Percentiles rank a stretch among this genome's conserved stretches.
Conservation (phyloP, 139 green algal species). For the Nannochloris sp. region DNA sequence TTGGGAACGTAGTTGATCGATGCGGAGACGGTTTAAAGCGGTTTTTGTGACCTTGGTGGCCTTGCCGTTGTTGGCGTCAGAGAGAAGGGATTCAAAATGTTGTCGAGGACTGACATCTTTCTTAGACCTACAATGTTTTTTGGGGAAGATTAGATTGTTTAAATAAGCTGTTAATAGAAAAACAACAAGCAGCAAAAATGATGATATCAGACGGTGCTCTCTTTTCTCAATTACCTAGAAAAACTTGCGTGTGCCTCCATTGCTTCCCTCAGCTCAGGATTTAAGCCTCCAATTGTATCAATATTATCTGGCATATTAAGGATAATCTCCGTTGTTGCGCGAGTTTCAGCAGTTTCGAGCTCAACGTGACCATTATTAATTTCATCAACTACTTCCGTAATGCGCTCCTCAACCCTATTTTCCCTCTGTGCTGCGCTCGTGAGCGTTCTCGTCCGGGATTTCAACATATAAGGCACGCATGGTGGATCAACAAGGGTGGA, state of each 20-base stretch:
- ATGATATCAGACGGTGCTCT: background rate
- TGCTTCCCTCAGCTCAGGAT: conserved; percentile 9
- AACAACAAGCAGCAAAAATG: background rate
- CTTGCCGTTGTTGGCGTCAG: background rate
- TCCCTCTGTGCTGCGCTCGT: background rate
- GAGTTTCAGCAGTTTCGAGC: background rate
- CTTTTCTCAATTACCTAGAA: background rate
- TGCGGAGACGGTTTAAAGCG: background rate
- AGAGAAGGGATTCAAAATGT: background rate
- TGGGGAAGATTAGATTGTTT: no score
- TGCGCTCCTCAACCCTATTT: background rate
- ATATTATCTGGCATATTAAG: conserved; percentile 13
- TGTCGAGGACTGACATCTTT: background rate
- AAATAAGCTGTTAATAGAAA: no score
- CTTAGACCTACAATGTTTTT: no score
- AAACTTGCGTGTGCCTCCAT: conserved; percentile 5
- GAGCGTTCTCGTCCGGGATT: background rate
- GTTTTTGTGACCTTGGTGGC: conserved; percentile 16
- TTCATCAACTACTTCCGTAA: background rate
- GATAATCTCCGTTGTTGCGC: background rate
- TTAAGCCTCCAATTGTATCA: background rate
- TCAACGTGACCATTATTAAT: no score
- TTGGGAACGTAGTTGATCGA: conserved; percentile 11
- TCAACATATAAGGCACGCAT: background rate
- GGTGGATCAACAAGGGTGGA: background rate